Conservation (phyloP, 2,329 filamentous ascomycete species). For the Alternaria conjuncta region DNA sequence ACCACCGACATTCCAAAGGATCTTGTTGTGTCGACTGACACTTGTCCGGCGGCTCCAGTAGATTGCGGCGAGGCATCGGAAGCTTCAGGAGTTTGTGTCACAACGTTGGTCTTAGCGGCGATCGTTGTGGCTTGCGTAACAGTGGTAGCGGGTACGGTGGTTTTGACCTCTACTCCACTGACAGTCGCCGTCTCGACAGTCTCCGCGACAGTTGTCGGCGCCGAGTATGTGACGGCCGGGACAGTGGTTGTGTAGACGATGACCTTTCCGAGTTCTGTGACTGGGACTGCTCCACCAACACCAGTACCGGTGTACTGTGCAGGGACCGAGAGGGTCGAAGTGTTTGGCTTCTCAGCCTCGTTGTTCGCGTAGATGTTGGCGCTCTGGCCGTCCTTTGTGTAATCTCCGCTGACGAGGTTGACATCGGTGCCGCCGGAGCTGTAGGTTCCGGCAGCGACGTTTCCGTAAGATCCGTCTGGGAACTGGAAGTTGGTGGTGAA, state of each 20-base stretch:
- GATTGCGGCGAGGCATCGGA: slow-evolving; percentile 22
- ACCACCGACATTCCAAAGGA: slow-evolving; percentile 35
- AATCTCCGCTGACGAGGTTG: slow-evolving; percentile 56
- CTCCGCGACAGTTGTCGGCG: slow-evolving; percentile 27
- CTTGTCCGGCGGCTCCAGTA: slow-evolving; percentile 25
- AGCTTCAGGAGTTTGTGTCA: slow-evolving; percentile 24
- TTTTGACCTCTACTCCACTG: slow-evolving; percentile 23
- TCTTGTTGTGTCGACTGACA: slow-evolving; percentile 20
- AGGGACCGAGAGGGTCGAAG: slow-evolving; percentile 53
- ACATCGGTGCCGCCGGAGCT: slow-evolving; percentile 47
- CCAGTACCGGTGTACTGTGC: slow-evolving; percentile 56
- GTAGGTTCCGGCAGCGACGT: slow-evolving; percentile 54
- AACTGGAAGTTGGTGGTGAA: slow-evolving; percentile 61
- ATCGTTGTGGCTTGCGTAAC: slow-evolving; percentile 33
- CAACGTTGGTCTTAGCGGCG: slow-evolving; percentile 23
- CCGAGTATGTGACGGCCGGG: slow-evolving; percentile 33
- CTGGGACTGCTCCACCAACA: slow-evolving; percentile 55
- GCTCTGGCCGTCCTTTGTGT: slow-evolving; percentile 46
- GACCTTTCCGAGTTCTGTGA: slow-evolving; percentile 50
- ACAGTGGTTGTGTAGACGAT: slow-evolving; percentile 46
- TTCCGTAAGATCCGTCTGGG: slow-evolving; percentile 55
- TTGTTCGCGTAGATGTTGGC: slow-evolving; percentile 56
- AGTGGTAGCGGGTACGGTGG: slow-evolving; percentile 27
- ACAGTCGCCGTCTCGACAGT: slow-evolving; percentile 26
- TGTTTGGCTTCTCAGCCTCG: slow-evolving; percentile 51